Conservation (phyloP, 1,284 basidiomycete species). For the Phlebopus sp. region DNA sequence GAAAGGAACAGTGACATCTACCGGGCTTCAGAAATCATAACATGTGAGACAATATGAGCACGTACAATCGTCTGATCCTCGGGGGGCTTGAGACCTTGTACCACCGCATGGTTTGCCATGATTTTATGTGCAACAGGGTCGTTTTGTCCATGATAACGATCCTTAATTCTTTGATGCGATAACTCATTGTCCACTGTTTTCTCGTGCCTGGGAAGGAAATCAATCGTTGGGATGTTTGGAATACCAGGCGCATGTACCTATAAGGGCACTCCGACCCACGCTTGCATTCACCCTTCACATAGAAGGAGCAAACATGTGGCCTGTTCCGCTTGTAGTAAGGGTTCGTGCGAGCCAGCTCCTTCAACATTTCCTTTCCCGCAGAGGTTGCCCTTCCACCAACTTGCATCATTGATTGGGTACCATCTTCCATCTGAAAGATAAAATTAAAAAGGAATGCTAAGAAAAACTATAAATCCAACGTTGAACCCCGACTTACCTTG, state of each 20-base stretch:
- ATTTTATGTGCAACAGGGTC: slow-evolving; percentile 93
- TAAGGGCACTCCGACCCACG: slow-evolving; percentile 93
- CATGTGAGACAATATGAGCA: slow-evolving; percentile 15
- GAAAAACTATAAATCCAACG: neutral
- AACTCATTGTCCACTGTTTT: slow-evolving; percentile 80
- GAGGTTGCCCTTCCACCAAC: slow-evolving; percentile 61
- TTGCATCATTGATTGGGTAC: slow-evolving; percentile 66
- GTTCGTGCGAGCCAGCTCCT: slow-evolving; percentile 89
- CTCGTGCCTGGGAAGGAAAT: slow-evolving; percentile 66
- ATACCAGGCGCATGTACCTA: slow-evolving; percentile 41
- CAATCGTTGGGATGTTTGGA: neutral
- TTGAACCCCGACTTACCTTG: slow-evolving; percentile 51
- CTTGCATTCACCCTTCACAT: slow-evolving; percentile 91
- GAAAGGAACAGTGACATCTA: slow-evolving; percentile 93
- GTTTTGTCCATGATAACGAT: slow-evolving; percentile 87
- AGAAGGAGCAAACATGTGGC: slow-evolving; percentile 95
- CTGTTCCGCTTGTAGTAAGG: slow-evolving; percentile 97
- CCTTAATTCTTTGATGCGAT: slow-evolving; percentile 89
- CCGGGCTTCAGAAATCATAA: slow-evolving; percentile 7
- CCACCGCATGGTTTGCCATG: slow-evolving; percentile 67
- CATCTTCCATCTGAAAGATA: slow-evolving; percentile 60
- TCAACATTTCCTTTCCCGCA: slow-evolving; percentile 94
- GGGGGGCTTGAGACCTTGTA: slow-evolving; percentile 83
- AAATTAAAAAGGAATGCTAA: slow-evolving; percentile 7
- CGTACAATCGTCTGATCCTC: slow-evolving; percentile 84